phyloP scores from a whole-genome alignment of 768 basidiomycete species.

The Nevesoporus exiguus region DNA sequence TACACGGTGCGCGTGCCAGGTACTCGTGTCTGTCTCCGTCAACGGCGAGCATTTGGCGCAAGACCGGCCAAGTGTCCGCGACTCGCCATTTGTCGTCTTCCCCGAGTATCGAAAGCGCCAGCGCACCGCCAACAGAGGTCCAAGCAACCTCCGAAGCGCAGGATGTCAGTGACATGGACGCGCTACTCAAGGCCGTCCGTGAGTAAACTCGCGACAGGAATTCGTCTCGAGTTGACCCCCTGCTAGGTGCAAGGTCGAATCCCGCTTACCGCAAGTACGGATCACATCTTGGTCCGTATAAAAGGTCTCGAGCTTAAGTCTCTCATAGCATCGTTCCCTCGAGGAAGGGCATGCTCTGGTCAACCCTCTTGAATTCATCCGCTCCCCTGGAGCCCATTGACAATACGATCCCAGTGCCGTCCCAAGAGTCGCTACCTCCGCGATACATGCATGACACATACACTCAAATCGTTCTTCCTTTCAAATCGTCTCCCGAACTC shows the following conservation, averaged over 20 bases:
- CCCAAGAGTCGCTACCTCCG: constrained; percentile 34
- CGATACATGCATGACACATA: constrained; percentile 72
- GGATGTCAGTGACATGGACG: constrained; percentile 57
- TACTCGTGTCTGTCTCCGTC: not conserved
- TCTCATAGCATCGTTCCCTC: constrained; percentile 50
- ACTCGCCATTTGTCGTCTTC: constrained; percentile 2
- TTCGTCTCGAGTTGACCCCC: not conserved
- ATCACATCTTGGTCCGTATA: not conserved
- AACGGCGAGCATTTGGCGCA: not conserved
- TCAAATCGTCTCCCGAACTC: constrained; percentile 53
- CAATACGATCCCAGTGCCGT: constrained; percentile 12
- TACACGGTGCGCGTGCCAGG: not conserved
- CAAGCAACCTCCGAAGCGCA: constrained; percentile 47
- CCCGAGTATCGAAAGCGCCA: not conserved
- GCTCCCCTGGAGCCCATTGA: constrained; percentile 17
- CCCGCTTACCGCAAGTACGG: constrained; percentile 51
- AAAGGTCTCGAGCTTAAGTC: constrained; percentile 5
- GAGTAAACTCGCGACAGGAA: constrained; percentile 28
- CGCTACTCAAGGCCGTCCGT: constrained; percentile 54
- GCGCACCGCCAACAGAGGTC: constrained; percentile 9
- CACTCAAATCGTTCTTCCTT: constrained; percentile 61
- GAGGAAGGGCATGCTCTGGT: constrained; percentile 53
- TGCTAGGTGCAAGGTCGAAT: constrained; percentile 47
- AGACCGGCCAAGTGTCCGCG: not conserved
- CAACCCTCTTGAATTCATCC: constrained; percentile 45